These are phyloP conservation scores for Raphanus hybrid DNA, from an alignment of 441 rosid genomes.

Conservation along the genomic window DNA sequence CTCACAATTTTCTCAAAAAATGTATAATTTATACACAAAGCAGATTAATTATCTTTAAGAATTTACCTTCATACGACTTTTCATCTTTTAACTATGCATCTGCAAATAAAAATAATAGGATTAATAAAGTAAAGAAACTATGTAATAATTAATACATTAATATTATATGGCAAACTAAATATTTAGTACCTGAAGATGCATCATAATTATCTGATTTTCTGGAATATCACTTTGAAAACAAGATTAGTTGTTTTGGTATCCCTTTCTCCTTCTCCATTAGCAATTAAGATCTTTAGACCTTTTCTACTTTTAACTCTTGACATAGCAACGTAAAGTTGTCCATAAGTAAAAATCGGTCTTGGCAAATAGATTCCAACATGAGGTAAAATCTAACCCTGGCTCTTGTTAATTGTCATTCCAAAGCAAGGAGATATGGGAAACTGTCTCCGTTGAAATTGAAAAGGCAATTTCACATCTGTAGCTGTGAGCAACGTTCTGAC, in stretches of 20 bases:
- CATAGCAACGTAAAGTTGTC: background rate
- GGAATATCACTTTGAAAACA: background rate
- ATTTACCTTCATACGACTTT: background rate
- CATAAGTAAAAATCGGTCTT: background rate
- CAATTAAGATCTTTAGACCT: background rate
- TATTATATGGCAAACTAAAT: background rate
- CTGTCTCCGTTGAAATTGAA: background rate
- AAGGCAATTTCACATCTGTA: background rate
- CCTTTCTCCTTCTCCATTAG: background rate
- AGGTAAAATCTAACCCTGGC: background rate
- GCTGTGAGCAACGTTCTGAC: background rate
- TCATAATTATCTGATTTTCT: background rate
- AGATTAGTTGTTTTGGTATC: background rate
- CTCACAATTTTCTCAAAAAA: background rate
- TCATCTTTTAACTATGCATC: background rate
- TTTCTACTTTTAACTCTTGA: background rate
- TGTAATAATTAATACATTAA: background rate
- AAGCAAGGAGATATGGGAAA: background rate
- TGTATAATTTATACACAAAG: background rate
- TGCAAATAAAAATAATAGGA: too few relatives aligned
- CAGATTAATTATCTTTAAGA: too few relatives aligned
- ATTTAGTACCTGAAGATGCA: background rate
- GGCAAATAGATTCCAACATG: background rate
- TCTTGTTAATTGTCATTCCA: background rate
- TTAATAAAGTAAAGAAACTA: too few relatives aligned